phyloP scores from a whole-genome alignment of 352 stramenopile species.

The Albugo laibachii region DNA sequence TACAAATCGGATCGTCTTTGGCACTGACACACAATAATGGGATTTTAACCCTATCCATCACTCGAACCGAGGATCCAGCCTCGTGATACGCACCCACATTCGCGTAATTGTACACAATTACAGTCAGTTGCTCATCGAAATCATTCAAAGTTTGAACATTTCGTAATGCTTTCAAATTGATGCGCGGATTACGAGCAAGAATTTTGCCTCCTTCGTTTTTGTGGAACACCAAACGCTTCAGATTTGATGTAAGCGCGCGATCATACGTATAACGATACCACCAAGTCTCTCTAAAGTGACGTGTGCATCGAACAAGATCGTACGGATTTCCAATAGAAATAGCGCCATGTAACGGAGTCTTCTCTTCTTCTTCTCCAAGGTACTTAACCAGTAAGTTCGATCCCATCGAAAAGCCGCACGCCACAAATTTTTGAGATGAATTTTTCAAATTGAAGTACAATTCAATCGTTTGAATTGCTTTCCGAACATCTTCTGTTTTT shows the following conservation, averaged over 20 bases:
- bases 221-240: conserved; percentile 34
- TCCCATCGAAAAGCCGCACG: conserved; percentile 46
- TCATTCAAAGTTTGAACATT: conserved; percentile 19
- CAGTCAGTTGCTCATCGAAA: conserved; percentile 45
- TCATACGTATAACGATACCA: conserved; percentile 45
- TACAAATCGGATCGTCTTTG: conserved; percentile 31
- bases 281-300: conserved; percentile 18
- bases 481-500: conserved; percentile 47
- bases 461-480: conserved; percentile 15
- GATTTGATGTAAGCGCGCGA: conserved; percentile 19
- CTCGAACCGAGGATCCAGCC: conserved; percentile 1
- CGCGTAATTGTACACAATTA: conserved; percentile 5
- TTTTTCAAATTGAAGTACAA: conserved; percentile 19
- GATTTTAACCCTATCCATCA: conserved; percentile 15
- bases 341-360: conserved; percentile 16
- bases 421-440: conserved; percentile 16
- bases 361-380: conserved; percentile 27
- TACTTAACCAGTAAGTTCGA: conserved; percentile 66
- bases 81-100: neutral
- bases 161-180: conserved; percentile 23
- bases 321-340: conserved; percentile 57
- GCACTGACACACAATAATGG: conserved; percentile 29
- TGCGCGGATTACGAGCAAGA: conserved; percentile 18
- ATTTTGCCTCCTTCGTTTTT: conserved; percentile 39
- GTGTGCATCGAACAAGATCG: conserved; percentile 24